Evolutionary conservation across 805 yeast species (phyloP), one percentile per base, ranked within the genome.

Genomic region (Kuraishia hungarica): DNA sequence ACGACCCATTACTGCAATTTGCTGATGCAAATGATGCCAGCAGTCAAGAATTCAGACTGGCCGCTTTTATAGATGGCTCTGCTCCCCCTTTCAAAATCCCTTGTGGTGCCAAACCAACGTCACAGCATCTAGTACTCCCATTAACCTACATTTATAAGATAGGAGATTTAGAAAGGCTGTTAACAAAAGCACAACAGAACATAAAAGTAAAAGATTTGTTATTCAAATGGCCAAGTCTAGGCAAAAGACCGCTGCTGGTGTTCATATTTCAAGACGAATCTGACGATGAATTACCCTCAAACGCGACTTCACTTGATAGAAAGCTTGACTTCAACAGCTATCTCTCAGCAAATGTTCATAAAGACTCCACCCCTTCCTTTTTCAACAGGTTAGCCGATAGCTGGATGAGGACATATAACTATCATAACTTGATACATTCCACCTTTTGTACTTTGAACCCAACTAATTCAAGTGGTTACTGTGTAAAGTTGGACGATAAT

Each of bases 21-120:
- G 43, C 15, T 35, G 43, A 28, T 28, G 35, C 10, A 5, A 26
- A 35, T 35, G 15, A 35, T 15, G n/a, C 17, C 43, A 35, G 43
- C n/a, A 35, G n/a, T 13, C 5, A 7, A 3, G 43, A 35, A 35
- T 52, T 60, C 0, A 51, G 61, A 17, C 50, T 43, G 20, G 21
- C 46, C 21, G 54, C 20, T 54, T 54, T 48, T 48, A 61, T 74
- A 17, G 63, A 62, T 22, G 60, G 61, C 7, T 61, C 71, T 2
- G 66, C 72, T 4, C 80, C 81, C 0, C 80, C 81, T 0, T 77
- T 79, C 56, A 59, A 63, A 21, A 59, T 77, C 15, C 75, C 77
- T 19, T 61, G 62, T 21, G 64, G 63, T 54, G 67, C 71, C 53
- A 61, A 66, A 21, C 61, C 78, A 51, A 60, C 64, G 2, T 77